Evolutionary conservation across 805 yeast genomes (phyloP).

Genomic region (Myxozyma sirexii): DNA sequence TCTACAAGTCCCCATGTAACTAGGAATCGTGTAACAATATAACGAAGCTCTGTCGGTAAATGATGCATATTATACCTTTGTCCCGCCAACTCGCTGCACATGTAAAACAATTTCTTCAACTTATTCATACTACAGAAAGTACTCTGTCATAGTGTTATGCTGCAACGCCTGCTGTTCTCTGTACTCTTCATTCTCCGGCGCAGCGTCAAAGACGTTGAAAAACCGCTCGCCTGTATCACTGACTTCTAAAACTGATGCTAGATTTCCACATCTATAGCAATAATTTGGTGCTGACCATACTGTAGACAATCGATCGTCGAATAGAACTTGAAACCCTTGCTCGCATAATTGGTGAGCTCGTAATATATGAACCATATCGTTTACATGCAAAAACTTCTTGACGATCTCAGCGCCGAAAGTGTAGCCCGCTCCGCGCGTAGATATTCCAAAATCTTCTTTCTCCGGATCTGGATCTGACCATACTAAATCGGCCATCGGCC

Average conservation of each 20-base stretch:
- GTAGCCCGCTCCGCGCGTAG: slow-evolving; percentile 98
- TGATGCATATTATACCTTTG: no score
- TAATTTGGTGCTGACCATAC: slow-evolving; percentile 99
- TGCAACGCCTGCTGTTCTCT: slow-evolving; percentile 35
- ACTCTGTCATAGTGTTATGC: slow-evolving; percentile 26
- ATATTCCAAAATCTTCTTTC: slow-evolving; percentile 73
- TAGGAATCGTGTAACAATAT: no score
- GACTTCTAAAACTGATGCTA: slow-evolving; percentile 95
- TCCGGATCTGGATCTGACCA: slow-evolving; percentile 98
- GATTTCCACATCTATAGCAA: slow-evolving; percentile 94
- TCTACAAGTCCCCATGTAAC: no score
- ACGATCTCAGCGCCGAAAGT: slow-evolving; percentile 92
- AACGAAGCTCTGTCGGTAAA: no score
- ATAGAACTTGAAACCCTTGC: slow-evolving; percentile 91
- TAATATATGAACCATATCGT: slow-evolving; percentile 75
- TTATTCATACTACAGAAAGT: slow-evolving; percentile 23
- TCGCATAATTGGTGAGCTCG: slow-evolving; percentile 97
- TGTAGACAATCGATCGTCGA: slow-evolving; percentile 87
- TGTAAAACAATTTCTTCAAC: not conserved
- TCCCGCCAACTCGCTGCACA: no score
- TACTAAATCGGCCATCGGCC: slow-evolving; percentile 98
- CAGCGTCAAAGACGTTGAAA: slow-evolving; percentile 95
- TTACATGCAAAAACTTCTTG: slow-evolving; percentile 76
- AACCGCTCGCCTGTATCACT: slow-evolving; percentile 64
- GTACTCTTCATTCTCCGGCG: slow-evolving; percentile 81